Evolutionary conservation across 2,329 filamentous ascomycete species (phyloP).

Genomic region (Mollisia scopiformis): DNA sequence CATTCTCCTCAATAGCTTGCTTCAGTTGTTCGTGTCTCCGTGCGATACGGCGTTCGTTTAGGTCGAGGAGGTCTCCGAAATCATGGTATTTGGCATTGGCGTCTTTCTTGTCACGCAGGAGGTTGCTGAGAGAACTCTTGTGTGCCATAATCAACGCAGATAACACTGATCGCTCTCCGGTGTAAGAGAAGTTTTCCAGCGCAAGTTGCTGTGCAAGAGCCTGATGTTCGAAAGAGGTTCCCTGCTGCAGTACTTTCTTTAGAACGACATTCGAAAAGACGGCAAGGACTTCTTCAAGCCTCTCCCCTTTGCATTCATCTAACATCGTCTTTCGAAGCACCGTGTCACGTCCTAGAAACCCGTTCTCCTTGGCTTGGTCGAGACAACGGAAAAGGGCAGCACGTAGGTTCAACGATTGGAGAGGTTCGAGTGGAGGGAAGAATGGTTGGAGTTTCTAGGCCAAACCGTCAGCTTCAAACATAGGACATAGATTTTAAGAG

Average conservation of each 20-base stretch:
- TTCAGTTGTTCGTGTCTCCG: conserved; percentile 53
- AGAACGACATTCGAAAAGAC: conserved; percentile 84
- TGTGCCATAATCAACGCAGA: conserved; percentile 74
- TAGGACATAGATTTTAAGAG: conserved; percentile 21
- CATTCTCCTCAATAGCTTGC: conserved; percentile 34
- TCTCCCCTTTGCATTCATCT: conserved; percentile 92
- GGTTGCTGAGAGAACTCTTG: conserved; percentile 63
- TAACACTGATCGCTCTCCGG: conserved; percentile 56
- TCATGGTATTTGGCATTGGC: conserved; percentile 61
- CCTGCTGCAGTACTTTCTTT: conserved; percentile 62
- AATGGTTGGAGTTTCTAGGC: conserved; percentile 84
- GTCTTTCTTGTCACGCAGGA: conserved; percentile 62
- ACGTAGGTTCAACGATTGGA: conserved; percentile 89
- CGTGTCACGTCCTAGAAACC: conserved; percentile 76
- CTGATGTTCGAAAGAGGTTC: conserved; percentile 44
- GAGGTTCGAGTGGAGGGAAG: conserved; percentile 86
- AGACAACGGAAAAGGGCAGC: conserved; percentile 80
- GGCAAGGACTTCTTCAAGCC: conserved; percentile 83
- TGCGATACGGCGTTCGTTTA: conserved; percentile 62
- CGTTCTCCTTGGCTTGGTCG: conserved; percentile 86
- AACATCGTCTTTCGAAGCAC: conserved; percentile 92
- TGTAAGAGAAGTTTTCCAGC: conserved; percentile 61
- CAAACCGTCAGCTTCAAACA: neutral
- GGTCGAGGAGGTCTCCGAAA: conserved; percentile 65
- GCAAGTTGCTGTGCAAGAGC: conserved; percentile 58